phyloP scores from a whole-genome alignment of 1,284 basidiomycete genomes.

The Phellopilus nigrolimitatus region DNA sequence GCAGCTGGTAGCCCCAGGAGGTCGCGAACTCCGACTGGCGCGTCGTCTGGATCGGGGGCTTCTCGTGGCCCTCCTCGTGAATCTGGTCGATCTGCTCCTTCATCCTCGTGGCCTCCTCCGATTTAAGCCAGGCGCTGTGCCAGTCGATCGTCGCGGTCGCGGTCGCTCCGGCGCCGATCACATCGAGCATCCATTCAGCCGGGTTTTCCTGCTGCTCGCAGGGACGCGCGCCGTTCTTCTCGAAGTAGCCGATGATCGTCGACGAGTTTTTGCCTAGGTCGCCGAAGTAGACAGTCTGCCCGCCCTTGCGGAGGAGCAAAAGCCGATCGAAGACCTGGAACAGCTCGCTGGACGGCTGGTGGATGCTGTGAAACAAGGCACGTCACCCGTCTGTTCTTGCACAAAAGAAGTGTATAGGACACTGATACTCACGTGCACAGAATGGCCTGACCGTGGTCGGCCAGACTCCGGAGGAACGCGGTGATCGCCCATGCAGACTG shows the following conservation, averaged over 20 bases:
- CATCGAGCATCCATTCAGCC: conserved; percentile 63
- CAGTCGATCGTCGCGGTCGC: conserved; percentile 37
- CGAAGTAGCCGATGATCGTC: conserved; percentile 66
- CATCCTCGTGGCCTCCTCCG: conserved; percentile 28
- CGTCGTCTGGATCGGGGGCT: conserved; percentile 32
- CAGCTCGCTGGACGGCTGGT: conserved; percentile 64
- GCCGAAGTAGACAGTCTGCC: conserved; percentile 75
- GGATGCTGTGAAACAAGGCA: conserved; percentile 30
- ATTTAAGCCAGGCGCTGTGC: conserved; percentile 41
- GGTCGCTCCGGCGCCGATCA: conserved; percentile 44
- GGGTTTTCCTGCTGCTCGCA: conserved; percentile 41
- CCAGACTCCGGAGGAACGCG: conserved; percentile 61
- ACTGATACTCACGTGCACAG: conserved; percentile 29
- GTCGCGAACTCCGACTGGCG: conserved; percentile 46
- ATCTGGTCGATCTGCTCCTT: conserved; percentile 32
- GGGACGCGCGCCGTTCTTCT: conserved; percentile 47
- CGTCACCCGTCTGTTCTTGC: no score
- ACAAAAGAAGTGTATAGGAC: no score
- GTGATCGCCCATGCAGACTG: conserved; percentile 88
- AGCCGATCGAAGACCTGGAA: conserved; percentile 70
- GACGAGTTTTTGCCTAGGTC: conserved; percentile 58
- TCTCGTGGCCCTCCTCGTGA: conserved; percentile 34
- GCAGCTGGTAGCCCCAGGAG: conserved; percentile 40
- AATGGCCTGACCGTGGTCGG: conserved; percentile 45
- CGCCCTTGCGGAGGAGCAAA: conserved; percentile 60